Base-by-base conservation (phyloP, 2,329 filamentous ascomycete genomes). In the Penicillium sp. region DNA sequence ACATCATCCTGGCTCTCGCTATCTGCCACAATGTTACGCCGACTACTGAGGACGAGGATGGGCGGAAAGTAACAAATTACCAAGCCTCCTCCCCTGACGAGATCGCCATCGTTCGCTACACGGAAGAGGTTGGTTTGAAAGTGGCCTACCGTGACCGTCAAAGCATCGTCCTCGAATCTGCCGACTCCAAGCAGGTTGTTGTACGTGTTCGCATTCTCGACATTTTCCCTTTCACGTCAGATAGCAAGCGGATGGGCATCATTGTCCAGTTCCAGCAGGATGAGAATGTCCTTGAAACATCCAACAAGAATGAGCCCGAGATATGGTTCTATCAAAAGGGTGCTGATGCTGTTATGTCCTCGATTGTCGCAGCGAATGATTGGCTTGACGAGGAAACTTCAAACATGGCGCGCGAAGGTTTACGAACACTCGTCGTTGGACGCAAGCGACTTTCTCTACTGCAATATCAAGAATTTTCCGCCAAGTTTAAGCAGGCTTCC, bases 251-350 rank as follows among this genome's bases (percentile, higher is more conserved):
- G 46, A 99, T 99, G 94, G 94, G 95, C 8, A 93, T 99, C 52
- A 87, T 99, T 54, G 90, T 97, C 17, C 88, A 92, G 61, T 97
- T 97, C 65, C 80, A 86, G 23, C 83, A 87, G 12, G 78, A 78
- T 26, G 78, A 79, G 1, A 75, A 81, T 2, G 63, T 74, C 0
- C 68, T 80, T 2, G 77, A 80, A 6, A 74, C 77, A 0, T 73
- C 76, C 32, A 30, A 26, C 33, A 74, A 84, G 9, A 78, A 80
- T 9, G 79, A 80, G 40, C 86, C 89, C 12, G 93, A 97, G 67
- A 93, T 97, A 24, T 97, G 93, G 89, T 99, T 99, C 75, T 97
- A 93, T 68, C 92, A 99, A 66, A 99, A 99, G 73, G 94, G 94
- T 55, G 95, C 94, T 2, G 95, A 99, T 69, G 97, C 94, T 0